Evolutionary conservation across 768 basidiomycete genomes (phyloP).

Genomic region (Phlebiopsis gigantea): DNA sequence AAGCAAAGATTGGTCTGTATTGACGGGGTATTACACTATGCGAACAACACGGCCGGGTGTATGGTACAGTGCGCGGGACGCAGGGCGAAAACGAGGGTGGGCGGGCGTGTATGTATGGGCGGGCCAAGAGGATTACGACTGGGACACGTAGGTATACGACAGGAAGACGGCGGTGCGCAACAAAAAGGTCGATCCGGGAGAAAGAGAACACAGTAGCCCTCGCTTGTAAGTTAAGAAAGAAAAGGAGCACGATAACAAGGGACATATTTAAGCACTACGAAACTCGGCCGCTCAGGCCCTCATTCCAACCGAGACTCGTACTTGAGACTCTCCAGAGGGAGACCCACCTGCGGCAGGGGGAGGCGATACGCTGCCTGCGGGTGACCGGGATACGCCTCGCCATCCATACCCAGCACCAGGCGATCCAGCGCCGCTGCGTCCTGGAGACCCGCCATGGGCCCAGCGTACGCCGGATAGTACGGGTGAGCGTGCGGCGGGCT

Average conservation of each 20-base stretch:
- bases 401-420: constrained; percentile 16
- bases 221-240: neutral
- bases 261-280: neutral
- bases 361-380: constrained; percentile 6
- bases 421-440: constrained; percentile 7
- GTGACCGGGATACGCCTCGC: constrained; percentile 4
- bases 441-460: constrained; percentile 9
- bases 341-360: constrained; percentile 9
- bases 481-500: constrained; percentile 24
- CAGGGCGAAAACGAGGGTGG: neutral
- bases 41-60: neutral
- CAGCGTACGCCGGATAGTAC: constrained; percentile 22
- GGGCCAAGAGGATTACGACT: neutral
- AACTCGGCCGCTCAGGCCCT: constrained; percentile 10
- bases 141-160: neutral
- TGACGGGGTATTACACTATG: constrained; percentile 7
- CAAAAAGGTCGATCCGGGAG: neutral
- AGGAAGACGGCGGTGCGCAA: neutral
- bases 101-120: neutral
- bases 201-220: neutral
- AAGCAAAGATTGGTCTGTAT: neutral
- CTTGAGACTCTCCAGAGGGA: constrained; percentile 20
- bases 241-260: neutral
- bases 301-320: constrained; percentile 28
- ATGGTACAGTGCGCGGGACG: neutral